Evolutionary conservation across 139 green algal genomes (phyloP), one percentile per base, ranked within the genome.

Genomic region (Ulvella scutata): DNA sequence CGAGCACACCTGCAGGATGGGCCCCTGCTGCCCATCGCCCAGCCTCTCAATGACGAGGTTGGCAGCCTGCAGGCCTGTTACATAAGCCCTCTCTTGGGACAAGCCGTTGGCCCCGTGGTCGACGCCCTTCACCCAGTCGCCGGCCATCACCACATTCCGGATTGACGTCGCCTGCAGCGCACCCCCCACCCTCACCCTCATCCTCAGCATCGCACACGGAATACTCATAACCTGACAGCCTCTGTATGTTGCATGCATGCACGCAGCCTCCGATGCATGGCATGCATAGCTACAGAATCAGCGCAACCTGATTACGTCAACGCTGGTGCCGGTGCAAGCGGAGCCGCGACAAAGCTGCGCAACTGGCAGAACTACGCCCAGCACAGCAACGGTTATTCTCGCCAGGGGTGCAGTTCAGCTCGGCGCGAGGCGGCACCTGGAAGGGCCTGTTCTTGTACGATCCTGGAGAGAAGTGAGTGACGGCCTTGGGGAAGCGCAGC

Each of bases 391-490:
- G n/a, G n/a, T n/a, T n/a, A n/a, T n/a, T n/a, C n/a, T n/a, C n/a
- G n/a, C n/a, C n/a, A n/a, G n/a, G n/a, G n/a, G n/a, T n/a, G n/a
- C n/a, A n/a, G n/a, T n/a, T n/a, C 2, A 92, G 38, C 76, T 96
- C 95, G 43, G 76, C 44, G 28, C 94, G 86, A 72, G 73, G 81
- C 33, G 89, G 95, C 10, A 33, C 43, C 82, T 95, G 91, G 72
- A 60, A 75, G 10, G 89, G 90, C 3, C 90, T 78, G 62, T 82
- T 78, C 26, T 74, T 59, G 37, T 89, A 82, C 34, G 76, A 87
- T 34, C 91, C 90, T 3, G 89, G 86, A 39, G 51, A 85, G 80
- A 97, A 97, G 80, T 97, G 92, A 0, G 92, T 95, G 2, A 97
- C 92, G 3, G 91, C 92, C 38, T 86, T 83, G 1, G 85, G 82